Evolutionary conservation across 768 basidiomycete species (phyloP).

Genomic region (Gloeostereum incarnatum): DNA sequence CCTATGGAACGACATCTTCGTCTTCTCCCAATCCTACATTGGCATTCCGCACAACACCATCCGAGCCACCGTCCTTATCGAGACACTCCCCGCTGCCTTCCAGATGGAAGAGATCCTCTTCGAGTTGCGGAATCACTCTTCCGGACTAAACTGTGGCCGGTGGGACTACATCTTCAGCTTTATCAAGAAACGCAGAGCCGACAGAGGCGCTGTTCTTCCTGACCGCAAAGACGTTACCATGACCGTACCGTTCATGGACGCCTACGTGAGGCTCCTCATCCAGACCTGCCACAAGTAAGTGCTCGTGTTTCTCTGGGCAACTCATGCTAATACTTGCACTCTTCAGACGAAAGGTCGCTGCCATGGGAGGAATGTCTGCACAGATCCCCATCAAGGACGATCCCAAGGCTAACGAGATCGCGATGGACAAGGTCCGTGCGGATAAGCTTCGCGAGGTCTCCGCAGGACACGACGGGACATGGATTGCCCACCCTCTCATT

Average conservation of each 20-base stretch:
- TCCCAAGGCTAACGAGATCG: constrained; percentile 79
- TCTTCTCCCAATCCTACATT: constrained; percentile 87
- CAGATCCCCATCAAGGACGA: constrained; percentile 99
- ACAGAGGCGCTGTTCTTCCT: constrained; percentile 84
- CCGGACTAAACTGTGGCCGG: constrained; percentile 96
- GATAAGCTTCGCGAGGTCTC: constrained; percentile 96
- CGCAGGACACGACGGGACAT: constrained; percentile 95
- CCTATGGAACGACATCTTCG: constrained; percentile 97
- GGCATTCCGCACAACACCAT: constrained; percentile 82
- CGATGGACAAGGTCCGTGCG: constrained; percentile 89
- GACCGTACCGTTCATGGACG: constrained; percentile 97
- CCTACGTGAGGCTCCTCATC: constrained; percentile 92
- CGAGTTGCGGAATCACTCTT: constrained; percentile 90
- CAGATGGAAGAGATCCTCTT: constrained; percentile 99
- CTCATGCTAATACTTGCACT: background rate
- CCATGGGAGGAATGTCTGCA: constrained; percentile 99
- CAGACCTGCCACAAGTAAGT: constrained; percentile 93
- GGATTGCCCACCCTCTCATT: constrained; percentile 98
- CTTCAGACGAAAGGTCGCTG: constrained; percentile 92
- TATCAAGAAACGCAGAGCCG: constrained; percentile 94
- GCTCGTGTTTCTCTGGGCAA: constrained; percentile 1
- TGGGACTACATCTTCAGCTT: constrained; percentile 98
- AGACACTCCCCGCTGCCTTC: constrained; percentile 96
- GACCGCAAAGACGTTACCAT: constrained; percentile 97
- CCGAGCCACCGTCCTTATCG: constrained; percentile 90